phyloP scores from a whole-genome alignment of 805 yeast genomes.

The Lipomyces lipofer region DNA sequence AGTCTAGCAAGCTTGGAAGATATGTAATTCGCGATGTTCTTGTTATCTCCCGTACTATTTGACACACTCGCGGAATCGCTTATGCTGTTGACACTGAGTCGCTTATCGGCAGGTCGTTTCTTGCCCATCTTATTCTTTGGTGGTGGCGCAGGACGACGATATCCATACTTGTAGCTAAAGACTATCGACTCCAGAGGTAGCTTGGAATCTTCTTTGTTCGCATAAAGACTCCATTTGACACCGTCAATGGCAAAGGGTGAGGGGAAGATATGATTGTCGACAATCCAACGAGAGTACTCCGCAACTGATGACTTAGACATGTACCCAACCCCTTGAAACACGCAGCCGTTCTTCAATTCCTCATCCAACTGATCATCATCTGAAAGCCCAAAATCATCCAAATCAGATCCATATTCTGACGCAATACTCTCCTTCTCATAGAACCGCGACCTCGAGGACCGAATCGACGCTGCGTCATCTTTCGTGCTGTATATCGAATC shows the following conservation, averaged over 20 bases:
- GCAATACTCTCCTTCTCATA: slow-evolving; percentile 16
- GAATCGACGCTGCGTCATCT: slow-evolving; percentile 24
- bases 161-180: slow-evolving; percentile 21
- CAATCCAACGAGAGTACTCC: slow-evolving; percentile 27
- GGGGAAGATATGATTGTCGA: slow-evolving; percentile 29
- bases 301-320: slow-evolving; percentile 25
- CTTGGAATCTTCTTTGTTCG: slow-evolving; percentile 20
- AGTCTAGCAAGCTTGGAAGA: slow-evolving; percentile 2
- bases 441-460: slow-evolving; percentile 23
- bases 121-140: slow-evolving; percentile 4
- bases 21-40: slow-evolving; percentile 3
- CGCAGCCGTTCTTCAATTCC: slow-evolving; percentile 26
- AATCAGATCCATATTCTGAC: slow-evolving; percentile 14
- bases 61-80: background rate
- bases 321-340: slow-evolving; percentile 28
- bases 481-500: slow-evolving; percentile 24
- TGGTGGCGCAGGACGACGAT: slow-evolving; percentile 18
- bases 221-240: slow-evolving; percentile 21
- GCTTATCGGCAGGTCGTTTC: background rate
- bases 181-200: slow-evolving; percentile 20
- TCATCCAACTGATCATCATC: slow-evolving; percentile 18
- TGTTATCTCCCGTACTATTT: background rate
- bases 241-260: slow-evolving; percentile 26
- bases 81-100: background rate
- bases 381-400: slow-evolving; percentile 8